Conservation (phyloP, 768 basidiomycete genomes). For the Phylloporus rhodoxanthus region DNA sequence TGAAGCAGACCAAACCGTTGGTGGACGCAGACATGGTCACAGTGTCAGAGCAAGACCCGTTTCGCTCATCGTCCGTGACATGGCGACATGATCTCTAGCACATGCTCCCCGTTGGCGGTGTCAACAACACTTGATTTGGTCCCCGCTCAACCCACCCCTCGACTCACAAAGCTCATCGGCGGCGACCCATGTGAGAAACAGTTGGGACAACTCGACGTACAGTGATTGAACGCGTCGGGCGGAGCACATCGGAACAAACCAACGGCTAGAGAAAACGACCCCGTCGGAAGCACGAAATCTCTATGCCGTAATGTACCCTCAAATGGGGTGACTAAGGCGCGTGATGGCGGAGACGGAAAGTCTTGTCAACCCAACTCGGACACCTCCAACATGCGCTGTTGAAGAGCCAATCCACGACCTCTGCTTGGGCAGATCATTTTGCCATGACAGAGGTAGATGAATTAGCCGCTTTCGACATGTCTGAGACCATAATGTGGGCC, state of each 20-base stretch:
- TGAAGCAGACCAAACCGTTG: slow-evolving; percentile 81
- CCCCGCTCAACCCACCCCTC: too few species aligned
- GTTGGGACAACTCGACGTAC: too few species aligned
- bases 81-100: not conserved
- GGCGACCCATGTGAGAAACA: too few species aligned
- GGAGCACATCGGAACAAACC: too few species aligned
- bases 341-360: not conserved
- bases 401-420: too few species aligned
- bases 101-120: not conserved
- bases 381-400: too few species aligned
- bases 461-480: slow-evolving; percentile 14
- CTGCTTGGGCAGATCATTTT: slow-evolving; percentile 10
- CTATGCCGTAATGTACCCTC: not conserved
- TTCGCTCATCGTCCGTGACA: not conserved
- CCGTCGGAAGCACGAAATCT: not conserved
- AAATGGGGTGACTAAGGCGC: not conserved
- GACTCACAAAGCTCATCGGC: too few species aligned
- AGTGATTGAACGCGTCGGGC: too few species aligned
- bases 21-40: slow-evolving; percentile 18
- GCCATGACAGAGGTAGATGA: slow-evolving; percentile 10
- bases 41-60: slow-evolving; percentile 3
- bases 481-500: slow-evolving; percentile 12
- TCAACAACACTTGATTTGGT: not conserved
- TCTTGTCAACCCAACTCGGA: too few species aligned
- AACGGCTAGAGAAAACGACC: too few species aligned